Evolutionary conservation across 2,329 filamentous ascomycete species (phyloP).

Genomic region (Pseudogymnoascus sp.): DNA sequence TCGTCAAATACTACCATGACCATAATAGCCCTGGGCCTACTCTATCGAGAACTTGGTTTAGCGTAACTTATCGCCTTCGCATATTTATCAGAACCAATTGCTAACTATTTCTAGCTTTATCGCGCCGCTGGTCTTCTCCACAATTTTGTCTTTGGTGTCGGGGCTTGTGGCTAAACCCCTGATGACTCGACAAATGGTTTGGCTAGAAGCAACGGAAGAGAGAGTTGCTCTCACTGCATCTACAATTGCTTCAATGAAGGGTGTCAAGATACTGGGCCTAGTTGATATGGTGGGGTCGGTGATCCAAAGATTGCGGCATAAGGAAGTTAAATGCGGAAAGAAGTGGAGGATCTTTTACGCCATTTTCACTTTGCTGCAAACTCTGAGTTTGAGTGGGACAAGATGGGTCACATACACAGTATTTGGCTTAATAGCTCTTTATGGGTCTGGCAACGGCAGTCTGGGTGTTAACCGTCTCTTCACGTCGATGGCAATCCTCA

Average conservation of each 20-base stretch:
- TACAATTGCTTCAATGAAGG: slow-evolving; percentile 37
- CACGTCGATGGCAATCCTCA: slow-evolving; percentile 4
- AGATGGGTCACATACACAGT: slow-evolving; percentile 7
- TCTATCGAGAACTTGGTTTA: slow-evolving; percentile 25
- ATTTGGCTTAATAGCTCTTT: neutral
- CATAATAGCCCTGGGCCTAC: slow-evolving; percentile 24
- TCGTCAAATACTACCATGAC: slow-evolving; percentile 27
- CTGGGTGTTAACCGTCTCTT: slow-evolving; percentile 1
- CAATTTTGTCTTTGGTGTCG: neutral
- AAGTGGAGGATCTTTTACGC: slow-evolving; percentile 4
- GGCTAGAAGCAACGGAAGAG: slow-evolving; percentile 35
- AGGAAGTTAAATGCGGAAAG: neutral
- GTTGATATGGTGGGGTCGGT: slow-evolving; percentile 25
- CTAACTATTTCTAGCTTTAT: neutral
- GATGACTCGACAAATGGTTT: slow-evolving; percentile 24
- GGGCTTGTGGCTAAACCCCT: neutral
- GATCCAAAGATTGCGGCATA: neutral
- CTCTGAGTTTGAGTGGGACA: neutral
- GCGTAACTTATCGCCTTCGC: slow-evolving; percentile 20
- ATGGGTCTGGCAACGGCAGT: neutral
- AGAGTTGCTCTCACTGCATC: slow-evolving; percentile 34
- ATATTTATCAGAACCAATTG: neutral
- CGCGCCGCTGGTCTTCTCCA: neutral
- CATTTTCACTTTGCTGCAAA: neutral
- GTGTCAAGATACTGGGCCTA: slow-evolving; percentile 39